Conservation (phyloP, 78 protist species). For the Dictyostelium purpureum region DNA sequence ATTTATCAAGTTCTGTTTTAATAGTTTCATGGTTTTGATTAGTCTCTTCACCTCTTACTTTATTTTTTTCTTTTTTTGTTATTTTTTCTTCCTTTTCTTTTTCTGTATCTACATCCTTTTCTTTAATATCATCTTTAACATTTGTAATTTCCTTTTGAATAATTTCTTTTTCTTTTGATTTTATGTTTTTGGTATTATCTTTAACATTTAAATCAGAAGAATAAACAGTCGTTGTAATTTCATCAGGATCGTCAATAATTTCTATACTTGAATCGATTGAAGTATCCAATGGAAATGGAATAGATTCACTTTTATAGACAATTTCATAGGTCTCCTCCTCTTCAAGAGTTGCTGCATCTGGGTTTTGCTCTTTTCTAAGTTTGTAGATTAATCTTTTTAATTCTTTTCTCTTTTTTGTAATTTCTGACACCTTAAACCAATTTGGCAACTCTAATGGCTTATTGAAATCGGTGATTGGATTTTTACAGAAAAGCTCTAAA, state of each 20-base stretch:
- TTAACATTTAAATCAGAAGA: too few relatives aligned
- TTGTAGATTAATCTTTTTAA: conserved; percentile 22
- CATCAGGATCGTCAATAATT: too few relatives aligned
- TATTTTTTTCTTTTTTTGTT: background rate
- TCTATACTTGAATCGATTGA: too few relatives aligned
- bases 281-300: too few relatives aligned
- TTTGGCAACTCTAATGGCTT: conserved; percentile 38
- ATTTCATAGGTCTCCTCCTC: conserved; percentile 30
- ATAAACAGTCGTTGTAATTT: too few relatives aligned
- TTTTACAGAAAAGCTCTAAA: conserved; percentile 57
- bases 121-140: background rate
- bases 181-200: too few relatives aligned
- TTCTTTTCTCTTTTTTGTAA: conserved; percentile 11
- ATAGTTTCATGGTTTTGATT: too few relatives aligned
- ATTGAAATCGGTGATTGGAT: conserved; percentile 16
- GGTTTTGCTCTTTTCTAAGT: conserved; percentile 11
- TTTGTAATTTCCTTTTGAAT: background rate
- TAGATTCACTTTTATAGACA: too few relatives aligned
- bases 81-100: background rate
- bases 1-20: too few relatives aligned
- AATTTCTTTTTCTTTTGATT: background rate
- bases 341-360: conserved; percentile 1
- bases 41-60: background rate
- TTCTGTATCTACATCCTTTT: background rate
- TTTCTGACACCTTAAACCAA: conserved; percentile 28